These are phyloP conservation scores for Plantago coronopus DNA, from an alignment of 305 asterid genomes.

Conservation along the genomic window DNA sequence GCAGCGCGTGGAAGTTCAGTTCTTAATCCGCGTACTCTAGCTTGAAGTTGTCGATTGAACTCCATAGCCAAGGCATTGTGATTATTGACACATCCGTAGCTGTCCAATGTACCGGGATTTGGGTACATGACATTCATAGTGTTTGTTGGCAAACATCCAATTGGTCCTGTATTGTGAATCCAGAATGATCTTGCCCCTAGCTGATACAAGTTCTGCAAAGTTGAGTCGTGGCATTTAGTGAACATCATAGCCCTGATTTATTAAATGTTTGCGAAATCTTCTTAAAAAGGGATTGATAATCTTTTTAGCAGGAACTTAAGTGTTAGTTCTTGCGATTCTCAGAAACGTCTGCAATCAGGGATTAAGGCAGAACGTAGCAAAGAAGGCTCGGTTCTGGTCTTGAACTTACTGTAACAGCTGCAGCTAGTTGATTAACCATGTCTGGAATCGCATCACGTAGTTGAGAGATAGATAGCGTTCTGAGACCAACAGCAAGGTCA, in stretches of 20 bases:
- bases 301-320: no score
- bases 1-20: constrained; percentile 44
- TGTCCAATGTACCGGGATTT: constrained; percentile 36
- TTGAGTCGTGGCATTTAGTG: neutral
- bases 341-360: no score
- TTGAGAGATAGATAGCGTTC: constrained; percentile 29
- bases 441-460: constrained; percentile 31
- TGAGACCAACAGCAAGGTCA: constrained; percentile 35
- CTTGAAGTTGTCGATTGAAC: constrained; percentile 51
- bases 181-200: constrained; percentile 52
- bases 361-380: no score
- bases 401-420: constrained; percentile 31
- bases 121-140: constrained; percentile 25
- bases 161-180: constrained; percentile 66
- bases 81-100: constrained; percentile 39
- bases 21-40: constrained; percentile 33
- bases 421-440: constrained; percentile 33
- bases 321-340: no score
- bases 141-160: constrained; percentile 54
- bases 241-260: neutral
- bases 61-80: constrained; percentile 41
- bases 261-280: no score
- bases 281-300: no score
- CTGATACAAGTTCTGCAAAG: constrained; percentile 35
- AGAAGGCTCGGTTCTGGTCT: neutral